Evolutionary conservation across 192 early-diverging fungal species (phyloP).

Genomic region (Kickxella alabastrina): DNA sequence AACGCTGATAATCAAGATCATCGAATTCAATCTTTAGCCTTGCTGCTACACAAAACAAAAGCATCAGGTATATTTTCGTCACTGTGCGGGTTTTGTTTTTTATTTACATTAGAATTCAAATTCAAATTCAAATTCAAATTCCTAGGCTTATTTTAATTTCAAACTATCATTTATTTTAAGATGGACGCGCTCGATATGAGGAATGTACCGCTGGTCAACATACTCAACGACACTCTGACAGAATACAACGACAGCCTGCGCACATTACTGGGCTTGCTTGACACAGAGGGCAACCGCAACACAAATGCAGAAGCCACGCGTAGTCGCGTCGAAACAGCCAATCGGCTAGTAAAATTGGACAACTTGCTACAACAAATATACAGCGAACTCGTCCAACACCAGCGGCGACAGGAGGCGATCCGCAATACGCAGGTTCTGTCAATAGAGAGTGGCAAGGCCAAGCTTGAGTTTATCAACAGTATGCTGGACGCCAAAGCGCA

Average conservation of each 20-base stretch:
- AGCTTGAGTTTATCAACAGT: slow-evolving; percentile 32
- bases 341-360: slow-evolving; percentile 25
- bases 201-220: slow-evolving; percentile 33
- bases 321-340: slow-evolving; percentile 2
- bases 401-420: slow-evolving; percentile 41
- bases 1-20: too few species aligned
- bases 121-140: neutral
- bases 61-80: too few species aligned
- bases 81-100: neutral
- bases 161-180: neutral
- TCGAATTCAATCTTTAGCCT: too few species aligned
- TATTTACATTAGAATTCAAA: neutral
- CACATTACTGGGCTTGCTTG: slow-evolving; percentile 29
- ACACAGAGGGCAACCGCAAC: slow-evolving; percentile 39
- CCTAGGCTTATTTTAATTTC: neutral
- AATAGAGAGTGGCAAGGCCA: slow-evolving; percentile 32
- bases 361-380: slow-evolving; percentile 25
- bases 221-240: slow-evolving; percentile 25
- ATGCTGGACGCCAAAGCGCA: slow-evolving; percentile 37
- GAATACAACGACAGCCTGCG: slow-evolving; percentile 37
- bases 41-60: too few species aligned
- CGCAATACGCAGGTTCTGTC: slow-evolving; percentile 26
- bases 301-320: slow-evolving; percentile 4
- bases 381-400: slow-evolving; percentile 32
- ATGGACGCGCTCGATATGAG: slow-evolving; percentile 31